Conservation (phyloP, 192 early-diverging fungal species). For the Coemansia sp. region DNA sequence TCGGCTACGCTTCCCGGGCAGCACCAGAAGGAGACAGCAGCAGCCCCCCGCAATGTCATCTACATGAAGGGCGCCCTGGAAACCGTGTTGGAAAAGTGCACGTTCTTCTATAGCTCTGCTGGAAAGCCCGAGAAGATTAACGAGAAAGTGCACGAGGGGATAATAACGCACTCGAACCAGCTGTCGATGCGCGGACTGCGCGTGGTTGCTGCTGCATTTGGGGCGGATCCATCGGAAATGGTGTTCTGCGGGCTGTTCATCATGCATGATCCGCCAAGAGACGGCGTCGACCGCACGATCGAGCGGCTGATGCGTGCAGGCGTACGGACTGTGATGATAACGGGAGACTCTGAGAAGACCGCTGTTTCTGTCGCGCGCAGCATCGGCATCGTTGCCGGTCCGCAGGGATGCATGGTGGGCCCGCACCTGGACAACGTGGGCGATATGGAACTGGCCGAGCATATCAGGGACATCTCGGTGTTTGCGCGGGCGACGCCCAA, state of each 20-base stretch:
- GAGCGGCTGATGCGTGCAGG: slow-evolving; percentile 70
- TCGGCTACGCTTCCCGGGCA: slow-evolving; percentile 20
- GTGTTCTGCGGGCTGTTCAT: slow-evolving; percentile 83
- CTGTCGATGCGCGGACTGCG: slow-evolving; percentile 81
- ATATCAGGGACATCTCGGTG: slow-evolving; percentile 65
- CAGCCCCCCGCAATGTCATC: slow-evolving; percentile 19
- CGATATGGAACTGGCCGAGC: slow-evolving; percentile 63
- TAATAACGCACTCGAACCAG: slow-evolving; percentile 62
- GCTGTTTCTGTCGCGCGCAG: slow-evolving; percentile 86
- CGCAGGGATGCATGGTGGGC: slow-evolving; percentile 70
- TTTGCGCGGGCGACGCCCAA: slow-evolving; percentile 82
- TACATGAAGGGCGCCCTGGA: slow-evolving; percentile 92
- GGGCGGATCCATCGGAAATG: slow-evolving; percentile 58
- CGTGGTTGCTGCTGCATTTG: slow-evolving; percentile 83
- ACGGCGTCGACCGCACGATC: slow-evolving; percentile 76
- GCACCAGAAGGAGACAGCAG: neutral
- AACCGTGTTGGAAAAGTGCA: slow-evolving; percentile 72
- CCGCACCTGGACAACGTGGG: slow-evolving; percentile 70
- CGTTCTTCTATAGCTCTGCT: slow-evolving; percentile 61
- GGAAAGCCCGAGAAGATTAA: slow-evolving; percentile 61
- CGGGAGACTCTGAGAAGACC: slow-evolving; percentile 92
- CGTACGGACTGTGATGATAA: slow-evolving; percentile 96
- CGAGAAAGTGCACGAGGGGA: slow-evolving; percentile 58
- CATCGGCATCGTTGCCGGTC: slow-evolving; percentile 72
- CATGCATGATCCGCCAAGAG: slow-evolving; percentile 92